Conservation (phyloP, 306 rosid genomes). For the Casuarina cunninghamiana region DNA sequence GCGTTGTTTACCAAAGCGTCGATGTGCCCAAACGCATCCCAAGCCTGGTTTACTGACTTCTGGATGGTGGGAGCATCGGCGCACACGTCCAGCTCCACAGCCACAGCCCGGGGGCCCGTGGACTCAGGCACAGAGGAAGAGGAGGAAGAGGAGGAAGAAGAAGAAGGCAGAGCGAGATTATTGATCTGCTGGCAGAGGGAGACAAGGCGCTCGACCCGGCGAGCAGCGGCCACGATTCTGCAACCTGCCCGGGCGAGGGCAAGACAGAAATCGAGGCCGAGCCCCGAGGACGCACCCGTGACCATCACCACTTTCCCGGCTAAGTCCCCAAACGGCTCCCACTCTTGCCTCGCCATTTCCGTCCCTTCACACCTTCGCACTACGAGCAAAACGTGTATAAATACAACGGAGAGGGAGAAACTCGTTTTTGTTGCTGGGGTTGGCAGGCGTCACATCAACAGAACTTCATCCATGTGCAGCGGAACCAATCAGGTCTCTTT, state of each 20-base stretch:
- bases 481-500: no score
- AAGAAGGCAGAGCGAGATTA: neutral
- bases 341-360: constrained; percentile 35
- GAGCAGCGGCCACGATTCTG: constrained; percentile 63
- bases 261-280: constrained; percentile 67
- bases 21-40: constrained; percentile 72
- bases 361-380: no score
- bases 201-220: constrained; percentile 60
- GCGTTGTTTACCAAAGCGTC: constrained; percentile 79
- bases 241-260: constrained; percentile 73
- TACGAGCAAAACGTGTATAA: no score
- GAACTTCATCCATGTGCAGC: no score
- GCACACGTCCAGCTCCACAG: constrained; percentile 65
- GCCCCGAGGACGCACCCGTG: constrained; percentile 86
- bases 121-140: neutral
- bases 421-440: no score
- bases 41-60: constrained; percentile 56
- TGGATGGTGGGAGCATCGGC: constrained; percentile 51
- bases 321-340: constrained; percentile 58
- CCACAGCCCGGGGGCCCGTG: constrained; percentile 40
- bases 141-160: neutral
- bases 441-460: no score
- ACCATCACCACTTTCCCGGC: constrained; percentile 73
- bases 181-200: constrained; percentile 63
- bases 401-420: no score